Conservation (phyloP, 2,329 filamentous ascomycete species). For the Phyllosticta capitalensis region DNA sequence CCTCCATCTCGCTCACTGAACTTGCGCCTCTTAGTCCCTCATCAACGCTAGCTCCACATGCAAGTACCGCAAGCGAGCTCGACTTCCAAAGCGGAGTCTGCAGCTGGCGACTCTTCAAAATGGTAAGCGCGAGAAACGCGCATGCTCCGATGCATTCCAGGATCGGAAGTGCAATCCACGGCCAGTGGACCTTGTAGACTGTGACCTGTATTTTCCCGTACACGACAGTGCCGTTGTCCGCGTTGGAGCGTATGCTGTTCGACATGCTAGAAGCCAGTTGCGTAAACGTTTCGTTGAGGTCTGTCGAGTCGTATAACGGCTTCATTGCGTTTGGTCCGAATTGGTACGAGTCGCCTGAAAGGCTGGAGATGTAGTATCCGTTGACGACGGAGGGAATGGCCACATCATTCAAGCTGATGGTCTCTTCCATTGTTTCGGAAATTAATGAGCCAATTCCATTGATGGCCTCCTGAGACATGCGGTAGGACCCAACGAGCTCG, state of each 20-base stretch:
- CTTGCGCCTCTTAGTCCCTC: neutral
- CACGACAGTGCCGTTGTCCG: neutral
- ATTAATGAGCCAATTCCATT: conserved; percentile 9
- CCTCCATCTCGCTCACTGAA: neutral
- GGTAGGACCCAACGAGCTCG: conserved; percentile 2
- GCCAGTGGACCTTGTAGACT: neutral
- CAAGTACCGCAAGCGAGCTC: conserved; percentile 7
- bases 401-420: too few species aligned
- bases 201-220: neutral
- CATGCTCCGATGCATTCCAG: neutral
- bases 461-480: conserved; percentile 11
- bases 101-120: neutral
- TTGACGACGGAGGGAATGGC: conserved; percentile 4
- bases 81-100: conserved; percentile 13
- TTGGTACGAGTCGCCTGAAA: neutral
- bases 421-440: conserved; percentile 1
- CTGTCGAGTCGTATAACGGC: neutral
- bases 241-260: conserved; percentile 10
- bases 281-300: conserved; percentile 11
- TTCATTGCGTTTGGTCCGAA: conserved; percentile 11
- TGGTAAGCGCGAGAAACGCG: neutral
- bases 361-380: conserved; percentile 6
- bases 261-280: conserved; percentile 13
- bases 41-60: neutral
- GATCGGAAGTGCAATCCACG: neutral